Evolutionary conservation across 2,329 filamentous ascomycete species (phyloP).

Genomic region (Xylaria sp.): DNA sequence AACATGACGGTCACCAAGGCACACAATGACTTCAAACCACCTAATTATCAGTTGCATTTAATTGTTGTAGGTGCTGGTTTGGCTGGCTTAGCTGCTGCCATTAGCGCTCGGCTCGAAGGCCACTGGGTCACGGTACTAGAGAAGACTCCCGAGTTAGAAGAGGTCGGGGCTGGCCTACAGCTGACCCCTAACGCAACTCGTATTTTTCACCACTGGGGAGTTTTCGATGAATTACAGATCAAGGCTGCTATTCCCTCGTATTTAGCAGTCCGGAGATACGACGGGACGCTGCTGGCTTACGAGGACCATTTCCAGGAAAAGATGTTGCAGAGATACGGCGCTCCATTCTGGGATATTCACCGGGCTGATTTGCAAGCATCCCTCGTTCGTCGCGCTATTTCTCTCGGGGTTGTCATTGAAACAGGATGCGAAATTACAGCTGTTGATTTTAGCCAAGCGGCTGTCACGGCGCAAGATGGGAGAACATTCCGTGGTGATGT

Average conservation of each 20-base stretch:
- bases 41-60: slow-evolving; percentile 31
- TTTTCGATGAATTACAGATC: slow-evolving; percentile 36
- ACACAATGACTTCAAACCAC: too few relatives aligned
- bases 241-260: slow-evolving; percentile 37
- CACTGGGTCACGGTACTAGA: slow-evolving; percentile 38
- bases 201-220: slow-evolving; percentile 36
- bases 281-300: slow-evolving; percentile 35
- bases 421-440: slow-evolving; percentile 34
- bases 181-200: slow-evolving; percentile 40
- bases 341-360: slow-evolving; percentile 61
- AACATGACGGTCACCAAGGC: too few relatives aligned
- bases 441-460: slow-evolving; percentile 57
- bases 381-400: slow-evolving; percentile 36
- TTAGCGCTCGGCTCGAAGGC: slow-evolving; percentile 38
- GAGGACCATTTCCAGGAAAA: slow-evolving; percentile 39
- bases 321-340: slow-evolving; percentile 35
- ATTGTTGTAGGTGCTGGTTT: slow-evolving; percentile 39
- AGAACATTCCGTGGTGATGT: slow-evolving; percentile 54
- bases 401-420: slow-evolving; percentile 35
- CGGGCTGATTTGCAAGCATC: slow-evolving; percentile 49
- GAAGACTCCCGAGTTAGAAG: slow-evolving; percentile 35
- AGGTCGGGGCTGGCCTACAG: slow-evolving; percentile 27
- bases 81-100: slow-evolving; percentile 40
- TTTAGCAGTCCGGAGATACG: slow-evolving; percentile 39
- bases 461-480: slow-evolving; percentile 53